Evolutionary conservation across 2,329 filamentous ascomycete genomes (phyloP), one percentile per base, ranked within the genome.

Genomic region (Paecilomyces variotii): DNA sequence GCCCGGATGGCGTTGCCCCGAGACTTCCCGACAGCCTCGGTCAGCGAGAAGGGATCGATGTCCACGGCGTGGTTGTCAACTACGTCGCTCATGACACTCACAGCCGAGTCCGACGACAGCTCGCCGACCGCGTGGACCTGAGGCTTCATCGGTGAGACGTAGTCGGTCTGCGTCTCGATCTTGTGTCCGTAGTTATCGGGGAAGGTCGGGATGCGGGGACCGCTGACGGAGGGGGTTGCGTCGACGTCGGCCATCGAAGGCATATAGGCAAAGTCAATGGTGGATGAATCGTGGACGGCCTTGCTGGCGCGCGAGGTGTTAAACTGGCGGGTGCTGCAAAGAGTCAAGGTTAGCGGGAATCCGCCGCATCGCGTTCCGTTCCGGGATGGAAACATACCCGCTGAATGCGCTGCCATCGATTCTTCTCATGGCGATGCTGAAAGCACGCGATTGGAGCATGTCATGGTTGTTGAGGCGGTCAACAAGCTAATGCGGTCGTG

Each of bases 261-360:
- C 64, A 87, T 76, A 74, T 81, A 86, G 65, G 80, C 80, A 67
- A 87, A 86, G 75, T 87, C 84, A 60, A 87, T 82, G 50, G 84
- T 84, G 49, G 82, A 85, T 60, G 72, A 75, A 73, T 87, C 84
- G 57, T 81, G 78, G 62, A 82, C 77, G 28, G 81, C 73, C 69
- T 85, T 85, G 56, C 79, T 73, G 60, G 78, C 72, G 61, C 82
- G 81, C 62, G 80, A 83, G 61, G 84, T 85, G 74, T 87, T 87
- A 79, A 87, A 86, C 67, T 81, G 78, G 58, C 83, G 80, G 61
- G 72, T 73, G 64, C 59, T 59, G 24, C 51, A 60, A 11, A 49
- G 59, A n/a, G 53, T 54, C 27, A 24, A 45, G 6, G 39, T 45
- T 24, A 45, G 39, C 19, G 3, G 24, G 4, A 27, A 27, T 25